phyloP scores from a whole-genome alignment of 768 basidiomycete genomes.

The Mrakia blollopis region DNA sequence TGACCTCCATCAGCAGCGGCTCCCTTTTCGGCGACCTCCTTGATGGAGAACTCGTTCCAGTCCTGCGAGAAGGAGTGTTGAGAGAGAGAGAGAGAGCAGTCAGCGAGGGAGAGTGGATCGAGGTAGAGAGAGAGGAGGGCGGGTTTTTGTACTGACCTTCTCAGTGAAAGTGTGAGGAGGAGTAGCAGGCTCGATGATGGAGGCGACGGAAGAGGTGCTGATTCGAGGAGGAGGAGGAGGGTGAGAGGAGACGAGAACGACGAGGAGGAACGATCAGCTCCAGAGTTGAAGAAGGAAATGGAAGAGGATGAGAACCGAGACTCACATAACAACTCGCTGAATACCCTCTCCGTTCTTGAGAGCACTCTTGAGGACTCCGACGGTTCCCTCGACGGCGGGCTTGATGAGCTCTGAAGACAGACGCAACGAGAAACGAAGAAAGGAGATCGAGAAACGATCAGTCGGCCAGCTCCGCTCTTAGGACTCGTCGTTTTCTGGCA shows the following conservation, averaged over 20 bases:
- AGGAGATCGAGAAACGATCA: too few species aligned
- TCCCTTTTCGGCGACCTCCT: conserved; percentile 53
- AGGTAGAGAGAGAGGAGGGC: too few species aligned
- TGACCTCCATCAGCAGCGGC: conserved; percentile 45
- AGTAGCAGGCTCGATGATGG: conserved; percentile 41
- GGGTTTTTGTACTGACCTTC: neutral
- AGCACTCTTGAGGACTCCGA: conserved; percentile 51
- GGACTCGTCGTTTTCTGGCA: too few species aligned
- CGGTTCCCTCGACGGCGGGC: conserved; percentile 69
- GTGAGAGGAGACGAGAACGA: neutral
- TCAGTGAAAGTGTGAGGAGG: conserved; percentile 40
- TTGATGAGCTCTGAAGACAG: conserved; percentile 51
- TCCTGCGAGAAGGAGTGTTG: conserved; percentile 54
- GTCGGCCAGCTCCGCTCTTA: conserved; percentile 50
- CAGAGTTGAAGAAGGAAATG: too few species aligned
- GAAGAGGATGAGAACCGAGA: too few species aligned
- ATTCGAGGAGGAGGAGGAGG: neutral
- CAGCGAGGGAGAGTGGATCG: neutral
- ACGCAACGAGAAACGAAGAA: too few species aligned
- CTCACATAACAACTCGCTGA: conserved; percentile 56
- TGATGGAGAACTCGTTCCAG: conserved; percentile 58
- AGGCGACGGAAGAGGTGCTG: conserved; percentile 56
- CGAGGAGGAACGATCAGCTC: neutral
- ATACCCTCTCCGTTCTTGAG: conserved; percentile 43
- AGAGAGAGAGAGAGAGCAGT: conserved; percentile 42